Base-by-base conservation (phyloP, 371 early-diverging fungal species). In the Chytridium lagenaria region DNA sequence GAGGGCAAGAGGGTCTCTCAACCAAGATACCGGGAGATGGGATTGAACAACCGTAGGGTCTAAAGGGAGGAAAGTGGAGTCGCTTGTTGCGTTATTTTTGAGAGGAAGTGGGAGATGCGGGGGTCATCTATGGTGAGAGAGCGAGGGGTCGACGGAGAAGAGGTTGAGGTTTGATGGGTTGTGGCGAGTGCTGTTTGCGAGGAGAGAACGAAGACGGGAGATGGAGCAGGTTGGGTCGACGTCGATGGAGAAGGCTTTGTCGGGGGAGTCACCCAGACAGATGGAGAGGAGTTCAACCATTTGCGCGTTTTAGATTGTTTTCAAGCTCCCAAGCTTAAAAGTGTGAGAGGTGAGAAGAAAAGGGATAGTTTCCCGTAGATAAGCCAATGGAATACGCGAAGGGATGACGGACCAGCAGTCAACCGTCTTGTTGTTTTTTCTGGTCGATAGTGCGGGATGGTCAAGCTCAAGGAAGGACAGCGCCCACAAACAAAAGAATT, bases 201-300 rank as follows among this genome's bases (percentile, higher is more conserved):
- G 15, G 57, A 30, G 22, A 30, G 26, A 55, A 7, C 57, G 57
- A 23, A 55, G 57, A 30, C 57, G 57, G 10, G 57, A 55, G 57
- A 55, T 23, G 16, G 57, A 26, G 10, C 15, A 7, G 26, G 10
- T 55, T 10, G 5, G 15, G 57, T 55, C 57, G 30, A 55, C 23
- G 57, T 10, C 57, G 57, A 55, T 55, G 57, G 57, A 26, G 57
- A 55, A 55, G 57, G 57, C 57, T 30, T 55, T 55, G 57, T 55
- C 57, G 10, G 57, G 57, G 26, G 57, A 10, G 26, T 55, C 57
- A 10, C 57, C 57, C 15, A 55, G 57, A 26, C 57, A 16, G 57
- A 55, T 7, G 10, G 57, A 55, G 57, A 55, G 57, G 16, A 55
- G 57, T 23, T 55, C 57, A 10, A 55, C 7, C 57, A 19, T 55